Evolutionary conservation across 108 stramenopile genomes (phyloP).

Genomic region (Skeletonema menzelii): DNA sequence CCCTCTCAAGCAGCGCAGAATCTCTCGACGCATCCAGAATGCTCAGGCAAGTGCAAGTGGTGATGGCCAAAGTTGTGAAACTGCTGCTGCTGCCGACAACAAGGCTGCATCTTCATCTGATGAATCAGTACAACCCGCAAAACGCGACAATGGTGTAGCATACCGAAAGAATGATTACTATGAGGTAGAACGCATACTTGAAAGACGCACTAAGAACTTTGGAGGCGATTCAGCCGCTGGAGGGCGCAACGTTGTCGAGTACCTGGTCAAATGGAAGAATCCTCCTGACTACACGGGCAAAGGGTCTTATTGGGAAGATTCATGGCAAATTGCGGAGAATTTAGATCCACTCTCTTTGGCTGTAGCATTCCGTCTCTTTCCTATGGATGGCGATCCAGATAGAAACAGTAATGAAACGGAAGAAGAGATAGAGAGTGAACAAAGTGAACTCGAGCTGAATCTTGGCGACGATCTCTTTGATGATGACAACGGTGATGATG

Average conservation of each 20-base stretch:
- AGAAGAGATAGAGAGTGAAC: background rate
- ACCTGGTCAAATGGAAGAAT: conserved; percentile 35
- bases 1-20: background rate
- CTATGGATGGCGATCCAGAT: conserved; percentile 18
- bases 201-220: conserved; percentile 16
- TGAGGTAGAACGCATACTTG: conserved; percentile 31
- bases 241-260: conserved; percentile 20
- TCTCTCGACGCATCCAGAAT: background rate
- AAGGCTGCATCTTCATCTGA: background rate
- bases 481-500: conserved; percentile 14
- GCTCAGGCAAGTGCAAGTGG: background rate
- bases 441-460: conserved; percentile 1
- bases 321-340: conserved; percentile 31
- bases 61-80: background rate
- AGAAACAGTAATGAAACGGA: background rate
- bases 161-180: conserved; percentile 18
- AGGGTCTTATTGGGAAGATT: conserved; percentile 9
- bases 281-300: conserved; percentile 4
- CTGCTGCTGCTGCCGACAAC: background rate
- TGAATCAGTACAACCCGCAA: background rate
- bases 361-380: conserved; percentile 30
- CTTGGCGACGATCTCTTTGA: conserved; percentile 16
- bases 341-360: conserved; percentile 33
- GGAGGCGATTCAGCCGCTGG: background rate
- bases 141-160: background rate